Base-by-base conservation (phyloP, 2,329 filamentous ascomycete species). In the Talaromyces sp. region DNA sequence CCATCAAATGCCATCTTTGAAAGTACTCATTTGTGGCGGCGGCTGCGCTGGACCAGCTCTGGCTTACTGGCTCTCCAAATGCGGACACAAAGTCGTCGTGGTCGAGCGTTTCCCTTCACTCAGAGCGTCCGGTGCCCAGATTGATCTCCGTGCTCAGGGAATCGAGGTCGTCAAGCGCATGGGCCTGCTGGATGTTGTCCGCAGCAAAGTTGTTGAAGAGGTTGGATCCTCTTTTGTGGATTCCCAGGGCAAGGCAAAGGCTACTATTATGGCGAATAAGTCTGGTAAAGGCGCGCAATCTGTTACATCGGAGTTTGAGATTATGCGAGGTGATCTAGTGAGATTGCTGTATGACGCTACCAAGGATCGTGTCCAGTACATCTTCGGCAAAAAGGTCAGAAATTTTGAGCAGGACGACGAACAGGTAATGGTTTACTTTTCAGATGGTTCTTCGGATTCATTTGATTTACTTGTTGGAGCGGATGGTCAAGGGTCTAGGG, bases 321-420 rank as follows among this genome's bases (percentile, higher is more conserved):
- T 88, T 58, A 83, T 88, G 79, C 78, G 86, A 9, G 85, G 83
- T 0, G 83, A 87, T 61, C 70, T 88, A n/a, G 80, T 81, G 3
- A 72, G 75, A 11, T 75, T 87, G 2, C 71, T 88, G 1, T 82
- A 83, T 68, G 77, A 84, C 14, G 74, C 73, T 1, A 78, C 52
- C 2, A 56, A 56, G 33, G 52, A 56, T 56, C 31, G 19, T 14
- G 52, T 56, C 7, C n/a, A 37, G 52, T 56, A 56, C 19, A 19
- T 56, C n/a, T 56, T 56, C n/a, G 52, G 52, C n/a, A 56, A 39
- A 31, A 31, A 16, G 10, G 27, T 60, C 22, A 19, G 19, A 3
- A 3, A 2, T 3, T n/a, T 60, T 8, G 68, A 74, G 7, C 72
- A 82, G 58, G 67, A 75, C 11, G 69, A 74, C 0, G 58, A 74